Base-by-base conservation (phyloP, 1,284 basidiomycete genomes). In the Coniferiporia sulphurascens region DNA sequence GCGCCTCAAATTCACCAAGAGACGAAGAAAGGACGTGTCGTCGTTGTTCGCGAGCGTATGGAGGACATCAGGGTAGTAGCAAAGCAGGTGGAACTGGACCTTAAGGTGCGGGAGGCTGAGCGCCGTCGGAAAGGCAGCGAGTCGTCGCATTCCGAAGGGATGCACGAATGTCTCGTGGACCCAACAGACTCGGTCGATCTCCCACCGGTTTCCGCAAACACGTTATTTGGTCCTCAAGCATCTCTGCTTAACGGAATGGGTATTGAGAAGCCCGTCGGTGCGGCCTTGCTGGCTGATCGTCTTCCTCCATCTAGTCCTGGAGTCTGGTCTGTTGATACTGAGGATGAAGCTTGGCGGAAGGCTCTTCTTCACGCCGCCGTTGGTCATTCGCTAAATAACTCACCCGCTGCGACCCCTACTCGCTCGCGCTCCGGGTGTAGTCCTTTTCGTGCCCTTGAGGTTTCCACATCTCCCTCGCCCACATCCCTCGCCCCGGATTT, bases 131-230 rank as follows among this genome's bases (percentile, higher is more conserved):
- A 54, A 34, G 54, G 41, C 27, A 53, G 53, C 34, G 49, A 57
- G 21, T 32, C 58, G 48, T 61, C 55, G n/a, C 52, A 58, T 17
- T 57, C 62, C 43, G 67, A 72, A 60, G 56, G 69, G 41, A 21
- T 56, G 56, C 64, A 71, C 53, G 63, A 68, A 19, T 68, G 77
- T 62, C 76, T 88, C 54, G 84, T 92, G 64, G 89, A 92, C 72
- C 89, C 89, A 8, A 92, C 89, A 32, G 90, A 91, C 67, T 80
- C 79, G 32, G 88, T 91, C 44, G 88, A 91, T 67, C 67, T 90
- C 22, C 88, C 88, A 0, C 83, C 77, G 5, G 84, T 82, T 4
- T 80, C 83, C 38, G 72, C 82, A 34, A 78, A 75, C 50, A 89
- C 86, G 67, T 85, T 85, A 1, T 87, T 91, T 66, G 82, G 85